Percentiles rank a stretch among this genome's conserved stretches.
Conservation (phyloP, 768 basidiomycete species). For the Thelephora ganbajun region DNA sequence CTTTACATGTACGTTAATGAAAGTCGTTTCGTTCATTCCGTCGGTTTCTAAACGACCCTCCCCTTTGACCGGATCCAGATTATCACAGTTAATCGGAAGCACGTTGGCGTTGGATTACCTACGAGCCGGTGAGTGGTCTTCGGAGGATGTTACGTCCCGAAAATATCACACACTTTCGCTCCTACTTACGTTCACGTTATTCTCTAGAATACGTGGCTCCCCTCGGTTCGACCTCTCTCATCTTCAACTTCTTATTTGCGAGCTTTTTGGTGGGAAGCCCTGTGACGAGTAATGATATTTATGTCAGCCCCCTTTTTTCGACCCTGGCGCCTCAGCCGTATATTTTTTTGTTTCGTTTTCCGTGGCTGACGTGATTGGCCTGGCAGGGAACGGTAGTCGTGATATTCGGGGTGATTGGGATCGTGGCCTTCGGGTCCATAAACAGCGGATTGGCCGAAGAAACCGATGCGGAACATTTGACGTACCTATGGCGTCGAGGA, state of each 20-base stretch:
- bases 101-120: constrained; percentile 81
- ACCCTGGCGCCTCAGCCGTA: not conserved
- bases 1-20: constrained; percentile 67
- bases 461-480: constrained; percentile 63
- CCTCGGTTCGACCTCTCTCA: constrained; percentile 81
- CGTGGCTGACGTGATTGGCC: not conserved
- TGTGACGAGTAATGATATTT: constrained; percentile 72
- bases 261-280: constrained; percentile 78
- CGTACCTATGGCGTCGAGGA: constrained; percentile 69
- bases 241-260: constrained; percentile 95
- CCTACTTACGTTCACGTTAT: not conserved
- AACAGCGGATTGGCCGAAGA: constrained; percentile 67
- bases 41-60: not conserved
- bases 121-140: constrained; percentile 47
- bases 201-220: constrained; percentile 85
- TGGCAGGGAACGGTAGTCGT: constrained; percentile 69
- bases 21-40: not conserved
- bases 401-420: constrained; percentile 74
- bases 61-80: constrained; percentile 22
- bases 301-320: constrained; percentile 30
- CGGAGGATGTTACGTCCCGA: not conserved
- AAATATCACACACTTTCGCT: constrained; percentile 1
- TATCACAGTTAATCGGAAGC: constrained; percentile 79
- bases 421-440: constrained; percentile 76
- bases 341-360: not conserved